Conservation (phyloP, 2,329 filamentous ascomycete species). For the Macrophomina tecta region DNA sequence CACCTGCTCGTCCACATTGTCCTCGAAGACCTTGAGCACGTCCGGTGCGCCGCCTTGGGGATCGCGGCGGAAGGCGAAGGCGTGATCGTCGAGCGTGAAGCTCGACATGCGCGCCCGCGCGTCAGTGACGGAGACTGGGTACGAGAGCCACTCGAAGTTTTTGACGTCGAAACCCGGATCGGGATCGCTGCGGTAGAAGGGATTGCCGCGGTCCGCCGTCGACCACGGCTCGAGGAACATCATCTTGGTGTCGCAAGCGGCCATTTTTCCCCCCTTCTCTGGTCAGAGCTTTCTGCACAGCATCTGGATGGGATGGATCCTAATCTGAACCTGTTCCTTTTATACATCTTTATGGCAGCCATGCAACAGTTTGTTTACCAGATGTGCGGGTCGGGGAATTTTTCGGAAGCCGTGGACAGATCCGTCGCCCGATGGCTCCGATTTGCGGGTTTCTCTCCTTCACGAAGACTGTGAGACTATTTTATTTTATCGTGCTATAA, state of each 20-base stretch:
- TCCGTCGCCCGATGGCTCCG: no score
- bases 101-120: constrained; percentile 15
- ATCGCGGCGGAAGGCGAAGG: constrained; percentile 30
- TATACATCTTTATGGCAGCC: no score
- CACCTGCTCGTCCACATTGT: constrained; percentile 25
- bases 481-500: no score
- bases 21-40: constrained; percentile 19
- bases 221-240: constrained; percentile 32
- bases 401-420: no score
- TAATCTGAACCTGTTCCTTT: no score
- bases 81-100: constrained; percentile 31
- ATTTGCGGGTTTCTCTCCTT: no score
- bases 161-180: constrained; percentile 17
- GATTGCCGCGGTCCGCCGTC: constrained; percentile 2
- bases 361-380: no score
- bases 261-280: not conserved
- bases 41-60: not conserved
- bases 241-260: constrained; percentile 22
- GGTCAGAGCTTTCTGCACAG: no score
- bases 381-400: no score
- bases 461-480: no score
- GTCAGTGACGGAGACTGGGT: constrained; percentile 21
- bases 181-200: constrained; percentile 29
- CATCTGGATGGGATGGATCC: no score
- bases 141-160: constrained; percentile 25